Evolutionary conservation across 2,329 filamentous ascomycete genomes (phyloP).

Genomic region (Sclerotinia glacialis): DNA sequence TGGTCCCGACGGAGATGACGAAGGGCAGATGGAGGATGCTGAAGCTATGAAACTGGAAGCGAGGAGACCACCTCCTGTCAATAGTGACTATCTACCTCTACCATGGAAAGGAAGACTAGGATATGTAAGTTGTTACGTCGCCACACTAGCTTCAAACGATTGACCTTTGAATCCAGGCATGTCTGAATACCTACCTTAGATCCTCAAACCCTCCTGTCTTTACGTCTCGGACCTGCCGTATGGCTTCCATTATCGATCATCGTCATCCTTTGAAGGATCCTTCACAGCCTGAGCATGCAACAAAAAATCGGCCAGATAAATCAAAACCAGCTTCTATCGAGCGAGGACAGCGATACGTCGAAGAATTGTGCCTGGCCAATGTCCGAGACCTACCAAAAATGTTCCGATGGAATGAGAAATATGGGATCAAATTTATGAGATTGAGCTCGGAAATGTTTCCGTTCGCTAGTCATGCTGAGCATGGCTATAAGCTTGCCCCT

Average conservation of each 20-base stretch:
- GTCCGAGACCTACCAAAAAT: conserved; percentile 81
- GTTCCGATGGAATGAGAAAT: conserved; percentile 87
- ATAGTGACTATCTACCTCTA: conserved; percentile 78
- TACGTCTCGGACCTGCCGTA: conserved; percentile 85
- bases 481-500: conserved; percentile 79
- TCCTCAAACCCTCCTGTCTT: conserved; percentile 80
- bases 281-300: conserved; percentile 72
- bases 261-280: conserved; percentile 77
- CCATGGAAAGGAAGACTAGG: conserved; percentile 89
- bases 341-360: conserved; percentile 69
- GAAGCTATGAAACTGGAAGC: conserved; percentile 37
- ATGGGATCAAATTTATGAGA: conserved; percentile 87
- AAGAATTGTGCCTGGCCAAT: conserved; percentile 77
- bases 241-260: conserved; percentile 86
- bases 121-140: conserved; percentile 59
- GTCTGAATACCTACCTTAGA: conserved; percentile 87
- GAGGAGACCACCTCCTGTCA: conserved; percentile 63
- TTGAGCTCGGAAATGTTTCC: conserved; percentile 96
- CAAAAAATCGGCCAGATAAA: conserved; percentile 82
- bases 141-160: background rate
- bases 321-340: conserved; percentile 62
- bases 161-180: conserved; percentile 56
- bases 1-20: conserved; percentile 37
- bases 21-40: conserved; percentile 32
- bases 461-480: conserved; percentile 82